Base-by-base conservation (phyloP, 768 basidiomycete species). In the Pleurotus sapidus region DNA sequence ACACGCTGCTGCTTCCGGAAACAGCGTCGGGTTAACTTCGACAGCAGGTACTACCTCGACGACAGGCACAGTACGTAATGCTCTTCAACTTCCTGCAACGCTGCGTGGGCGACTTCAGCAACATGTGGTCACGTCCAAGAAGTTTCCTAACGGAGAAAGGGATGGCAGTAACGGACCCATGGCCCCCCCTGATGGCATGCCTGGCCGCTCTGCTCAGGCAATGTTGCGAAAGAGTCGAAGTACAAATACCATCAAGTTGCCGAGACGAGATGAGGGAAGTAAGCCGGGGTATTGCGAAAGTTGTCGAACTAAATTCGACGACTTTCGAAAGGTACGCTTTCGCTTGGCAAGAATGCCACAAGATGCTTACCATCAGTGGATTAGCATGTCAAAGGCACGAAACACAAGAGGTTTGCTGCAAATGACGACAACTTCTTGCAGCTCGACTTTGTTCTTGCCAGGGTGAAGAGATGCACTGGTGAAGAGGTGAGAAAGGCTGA, bases 211-310 rank as follows among this genome's bases (percentile, higher is more conserved):
- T 38, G 46, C 39, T 23, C 30, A 34, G 9, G 20, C 56, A 7
- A 59, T 78, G 45, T 73, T 94, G 49, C 80, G 83, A 65, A 93
- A 90, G 72, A 89, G 89, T 67, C 83, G 84, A 61, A 93, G 91
- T 63, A 92, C 89, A 51, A 90, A 90, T 66, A 90, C 88, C 1
- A 71, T 93, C 47, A 79, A 81, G 64, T 74, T 90, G 56, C 86
- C 89, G 6, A 87, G 84, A 66, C 84, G 91, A 39, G 91, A 94
- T 57, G 93, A 96, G 73, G 86, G 86, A 15, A 84, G 81, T 60
- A 98, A 97, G 65, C 89, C 95, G 4, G 97, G 97, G 4, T 98
- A 98, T 71, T 99, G 97, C 70, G 97, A 99, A 72, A 95, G 94
- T 68, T 99, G 97, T 70, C 83, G 96, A 39, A 66, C 80, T 56